Evolutionary conservation across 1,284 basidiomycete species (phyloP), one percentile per base, ranked within the genome.

Genomic region (Malassezia japonica): DNA sequence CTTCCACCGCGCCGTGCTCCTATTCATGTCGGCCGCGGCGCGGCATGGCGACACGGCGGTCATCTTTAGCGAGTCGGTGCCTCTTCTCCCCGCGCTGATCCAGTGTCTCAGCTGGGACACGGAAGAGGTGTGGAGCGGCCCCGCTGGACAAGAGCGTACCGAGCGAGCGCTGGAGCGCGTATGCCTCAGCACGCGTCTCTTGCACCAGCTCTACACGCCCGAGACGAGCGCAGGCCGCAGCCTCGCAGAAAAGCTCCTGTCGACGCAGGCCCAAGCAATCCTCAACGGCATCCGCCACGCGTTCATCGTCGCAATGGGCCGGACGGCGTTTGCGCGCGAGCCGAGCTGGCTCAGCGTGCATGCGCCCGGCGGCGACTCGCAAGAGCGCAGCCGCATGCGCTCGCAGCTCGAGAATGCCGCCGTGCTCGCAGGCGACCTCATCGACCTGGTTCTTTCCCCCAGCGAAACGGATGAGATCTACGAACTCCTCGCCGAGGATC

Each of bases 271-370:
- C 6, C 65, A 67, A 32, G 55, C 55, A 23, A 57, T 64, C 51
- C 50, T 67, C 31, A 67, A 69, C 45, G 66, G 66, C 13, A 60
- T 69, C 24, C 57, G 58, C 9, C 60, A 65, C 46, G 62, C 57
- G 13, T 69, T 65, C 33, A 46, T 67, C 31, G 60, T 67, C 3
- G 52, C 62, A 1, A 41, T 69, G 9, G 54, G 49, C 4, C 53
- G 64, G 24, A 56, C 67, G 16, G 66, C 66, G 0, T 69, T 63
- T 46, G 61, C 61, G 18, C 31, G 51, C 1, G 66, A 67, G 35
- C 66, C 66, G 13, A 55, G 57, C 25, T 69, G 66, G 66, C 55
- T 69, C 9, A 48, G 27, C n/a, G 39, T 35, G 31, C 34, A 25
- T 44, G 43, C 13, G 24, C 35, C 3, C 3, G 34, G 18, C 23